Base-by-base conservation (phyloP, 768 basidiomycete species). In the Rhizopogon rudus region DNA sequence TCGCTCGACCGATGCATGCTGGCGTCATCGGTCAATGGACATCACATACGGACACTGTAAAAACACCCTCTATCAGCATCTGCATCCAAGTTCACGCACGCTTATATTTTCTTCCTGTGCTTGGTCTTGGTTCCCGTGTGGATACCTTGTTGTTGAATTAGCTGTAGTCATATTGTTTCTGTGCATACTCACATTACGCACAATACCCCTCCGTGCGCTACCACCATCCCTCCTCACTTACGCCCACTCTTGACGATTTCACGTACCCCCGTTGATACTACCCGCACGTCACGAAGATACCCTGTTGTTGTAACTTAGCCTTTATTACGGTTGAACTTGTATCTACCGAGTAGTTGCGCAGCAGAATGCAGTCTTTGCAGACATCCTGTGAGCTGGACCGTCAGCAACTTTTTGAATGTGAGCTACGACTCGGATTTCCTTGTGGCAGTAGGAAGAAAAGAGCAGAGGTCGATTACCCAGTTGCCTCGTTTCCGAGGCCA, bases 101-200 rank as follows among this genome's bases (percentile, higher is more conserved):
- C 64, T 59, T 62, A 61, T 58, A 60, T 33, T 50, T 60, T 56
- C 37, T 44, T 37, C 33, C 20, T 17, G 58, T 60, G 56, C 55
- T 54, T 40, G 57, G n/a, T 60, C 66, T 70, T 67, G 68, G 66
- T 62, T 68, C 58, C 16, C 71, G 68, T 70, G 68, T 70, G 68
- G 68, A 70, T 70, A 70, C 63, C 60, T 25, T 62, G 60, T 71
- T 71, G 70, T 71, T 70, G 63, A 56, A 71, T 70, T 71, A 70
- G 63, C 50, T 70, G 65, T 70, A 65, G 64, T 71, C 59, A 64
- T 70, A 65, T 56, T 39, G 63, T 61, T 55, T 51, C 49, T 69
- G 69, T 71, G 53, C 57, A 68, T 68, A 65, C 69, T 61, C 63
- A 61, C 59, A 25, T 69, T 49, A 57, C 60, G 63, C 57, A 57